These are phyloP conservation scores for Moesziomyces sp. DNA, from an alignment of 1,284 basidiomycete genomes.

Conservation along the genomic window DNA sequence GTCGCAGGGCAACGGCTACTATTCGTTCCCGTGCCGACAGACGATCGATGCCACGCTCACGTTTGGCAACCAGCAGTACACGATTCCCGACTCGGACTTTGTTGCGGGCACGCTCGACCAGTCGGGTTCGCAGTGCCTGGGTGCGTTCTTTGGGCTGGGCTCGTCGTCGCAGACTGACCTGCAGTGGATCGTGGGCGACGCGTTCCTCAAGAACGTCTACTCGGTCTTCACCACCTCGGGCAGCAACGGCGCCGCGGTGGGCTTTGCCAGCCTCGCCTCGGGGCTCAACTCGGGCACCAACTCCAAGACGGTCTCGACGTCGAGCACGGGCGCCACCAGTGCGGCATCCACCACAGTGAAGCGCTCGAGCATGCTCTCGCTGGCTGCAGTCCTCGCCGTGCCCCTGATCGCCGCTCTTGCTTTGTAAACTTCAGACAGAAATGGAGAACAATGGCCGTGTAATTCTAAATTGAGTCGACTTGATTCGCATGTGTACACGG, in stretches of 20 bases:
- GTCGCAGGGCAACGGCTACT: slow-evolving; percentile 53
- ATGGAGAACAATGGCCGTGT: not conserved
- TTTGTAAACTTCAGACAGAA: not conserved
- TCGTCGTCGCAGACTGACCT: slow-evolving; percentile 17
- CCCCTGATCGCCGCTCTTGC: slow-evolving; percentile 2
- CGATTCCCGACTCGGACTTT: slow-evolving; percentile 48
- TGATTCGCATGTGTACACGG: not conserved
- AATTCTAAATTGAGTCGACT: not conserved
- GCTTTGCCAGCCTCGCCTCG: slow-evolving; percentile 55
- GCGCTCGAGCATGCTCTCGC: not conserved
- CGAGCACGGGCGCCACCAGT: slow-evolving; percentile 13
- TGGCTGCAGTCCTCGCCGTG: slow-evolving; percentile 3
- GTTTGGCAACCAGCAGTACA: slow-evolving; percentile 54
- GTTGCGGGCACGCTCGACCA: slow-evolving; percentile 28
- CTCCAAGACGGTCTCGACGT: slow-evolving; percentile 28
- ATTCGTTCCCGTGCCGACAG: slow-evolving; percentile 54
- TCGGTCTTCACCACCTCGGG: slow-evolving; percentile 44
- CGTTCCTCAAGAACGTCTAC: slow-evolving; percentile 64
- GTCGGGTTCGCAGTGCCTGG: slow-evolving; percentile 46
- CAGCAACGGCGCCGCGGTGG: slow-evolving; percentile 33
- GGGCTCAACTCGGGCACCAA: slow-evolving; percentile 50
- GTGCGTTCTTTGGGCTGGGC: slow-evolving; percentile 58
- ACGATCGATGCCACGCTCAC: slow-evolving; percentile 51
- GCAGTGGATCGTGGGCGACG: slow-evolving; percentile 63
- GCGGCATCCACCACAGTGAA: slow-evolving; percentile 7